phyloP scores from a whole-genome alignment of 441 rosid species.

The Erodium texanum region DNA sequence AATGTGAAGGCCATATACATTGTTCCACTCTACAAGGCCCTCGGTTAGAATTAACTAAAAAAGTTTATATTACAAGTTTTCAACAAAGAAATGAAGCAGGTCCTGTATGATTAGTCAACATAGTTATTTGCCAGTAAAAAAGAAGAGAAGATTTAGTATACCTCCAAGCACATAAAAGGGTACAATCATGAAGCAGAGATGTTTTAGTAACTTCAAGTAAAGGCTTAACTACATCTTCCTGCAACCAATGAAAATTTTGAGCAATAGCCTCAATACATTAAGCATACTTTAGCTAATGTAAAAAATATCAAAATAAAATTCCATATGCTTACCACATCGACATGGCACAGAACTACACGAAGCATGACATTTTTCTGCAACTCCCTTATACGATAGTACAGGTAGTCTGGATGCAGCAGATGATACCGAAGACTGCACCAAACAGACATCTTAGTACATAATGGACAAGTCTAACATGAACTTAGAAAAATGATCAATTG shows the following conservation, averaged over 20 bases:
- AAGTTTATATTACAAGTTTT: not conserved
- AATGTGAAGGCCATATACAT: not conserved
- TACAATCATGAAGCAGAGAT: slow-evolving; percentile 84
- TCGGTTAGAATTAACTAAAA: not conserved
- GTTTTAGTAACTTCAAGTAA: slow-evolving; percentile 88
- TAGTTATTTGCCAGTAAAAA: not conserved
- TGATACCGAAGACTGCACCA: slow-evolving; percentile 75
- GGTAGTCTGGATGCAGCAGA: slow-evolving; percentile 83
- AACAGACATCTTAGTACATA: slow-evolving; percentile 2
- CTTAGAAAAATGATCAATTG: not conserved
- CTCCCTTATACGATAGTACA: slow-evolving; percentile 86
- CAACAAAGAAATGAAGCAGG: not conserved
- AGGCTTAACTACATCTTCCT: slow-evolving; percentile 86
- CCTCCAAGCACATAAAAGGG: slow-evolving; percentile 90
- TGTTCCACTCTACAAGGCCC: not conserved
- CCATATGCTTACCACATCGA: slow-evolving; percentile 51
- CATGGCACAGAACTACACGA: slow-evolving; percentile 77
- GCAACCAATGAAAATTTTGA: slow-evolving; percentile 23
- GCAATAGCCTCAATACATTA: slow-evolving; percentile 10
- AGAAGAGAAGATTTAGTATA: slow-evolving; percentile 14
- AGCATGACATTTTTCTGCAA: slow-evolving; percentile 77
- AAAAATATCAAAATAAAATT: too few species aligned
- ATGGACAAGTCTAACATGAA: not conserved
- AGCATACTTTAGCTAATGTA: too few species aligned
- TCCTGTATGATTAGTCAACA: not conserved